These are phyloP conservation scores for Fusarium nygamai DNA, from an alignment of 2,329 filamentous ascomycete genomes.

Conservation along the genomic window DNA sequence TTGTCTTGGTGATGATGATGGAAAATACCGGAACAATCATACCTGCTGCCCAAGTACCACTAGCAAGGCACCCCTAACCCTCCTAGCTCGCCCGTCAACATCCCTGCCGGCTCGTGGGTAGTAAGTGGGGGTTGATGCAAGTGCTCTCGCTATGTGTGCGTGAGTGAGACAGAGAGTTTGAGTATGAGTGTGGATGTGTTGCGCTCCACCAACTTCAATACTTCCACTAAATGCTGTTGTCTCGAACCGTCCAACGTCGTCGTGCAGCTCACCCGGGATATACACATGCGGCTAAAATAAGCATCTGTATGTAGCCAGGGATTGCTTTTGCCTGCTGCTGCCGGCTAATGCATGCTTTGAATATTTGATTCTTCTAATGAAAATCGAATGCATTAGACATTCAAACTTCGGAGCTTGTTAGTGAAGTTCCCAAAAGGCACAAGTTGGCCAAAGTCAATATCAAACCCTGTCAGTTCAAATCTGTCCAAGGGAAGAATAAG, in stretches of 20 bases:
- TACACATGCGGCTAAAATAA: slow-evolving; percentile 43
- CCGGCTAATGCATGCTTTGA: slow-evolving; percentile 28
- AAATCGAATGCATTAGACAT: slow-evolving; percentile 21
- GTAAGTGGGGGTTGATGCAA: slow-evolving; percentile 44
- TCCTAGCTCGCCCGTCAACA: slow-evolving; percentile 20
- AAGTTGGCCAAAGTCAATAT: background rate
- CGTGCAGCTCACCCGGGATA: slow-evolving; percentile 22
- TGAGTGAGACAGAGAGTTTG: background rate
- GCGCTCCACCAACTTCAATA: slow-evolving; percentile 16
- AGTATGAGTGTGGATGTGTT: slow-evolving; percentile 20
- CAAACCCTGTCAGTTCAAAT: slow-evolving; percentile 4
- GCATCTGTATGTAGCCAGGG: slow-evolving; percentile 39
- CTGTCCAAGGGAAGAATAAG: slow-evolving; percentile 4
- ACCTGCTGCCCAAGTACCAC: slow-evolving; percentile 16
- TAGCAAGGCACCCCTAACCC: slow-evolving; percentile 5
- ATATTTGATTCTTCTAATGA: slow-evolving; percentile 41
- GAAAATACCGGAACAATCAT: slow-evolving; percentile 38
- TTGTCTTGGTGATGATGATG: slow-evolving; percentile 19
- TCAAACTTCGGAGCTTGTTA: background rate
- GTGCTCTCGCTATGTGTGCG: slow-evolving; percentile 20
- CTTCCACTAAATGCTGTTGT: slow-evolving; percentile 28
- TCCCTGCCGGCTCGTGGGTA: slow-evolving; percentile 41
- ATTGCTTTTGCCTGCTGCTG: slow-evolving; percentile 20
- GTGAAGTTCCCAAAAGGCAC: background rate
- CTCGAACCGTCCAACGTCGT: slow-evolving; percentile 36